Evolutionary conservation across 345 rosid genomes (phyloP), one percentile per base, ranked within the genome.

Genomic region (Durio zibethinus): DNA sequence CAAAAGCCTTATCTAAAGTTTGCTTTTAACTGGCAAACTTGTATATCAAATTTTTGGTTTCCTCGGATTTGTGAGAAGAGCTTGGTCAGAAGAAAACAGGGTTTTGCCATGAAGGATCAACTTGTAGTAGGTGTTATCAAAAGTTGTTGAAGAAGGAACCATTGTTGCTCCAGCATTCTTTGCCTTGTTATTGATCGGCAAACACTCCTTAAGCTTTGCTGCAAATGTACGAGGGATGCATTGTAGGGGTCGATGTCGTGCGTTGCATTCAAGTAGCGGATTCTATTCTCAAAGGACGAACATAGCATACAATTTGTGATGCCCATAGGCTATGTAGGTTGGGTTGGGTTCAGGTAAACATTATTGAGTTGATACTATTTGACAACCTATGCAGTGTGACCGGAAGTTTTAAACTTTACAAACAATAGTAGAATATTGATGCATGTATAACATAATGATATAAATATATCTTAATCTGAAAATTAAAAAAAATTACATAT

Each of bases 51-150:
- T 27, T 25, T 66, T 76, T 78, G 6, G 88, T 80, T 62, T 69
- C n/a, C n/a, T 76, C 4, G 86, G 78, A 75, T 31, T 77, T 21
- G 76, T 70, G 66, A 87, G 85, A 47, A 87, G 84, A 57, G 88
- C 82, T 80, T 87, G 81, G 75, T 87, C 86, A 23, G 90, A 82
- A 42, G 82, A 71, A 74, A 87, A 87, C 63, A 87, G 64, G 80
- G 79, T 38, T 72, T 77, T 87, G 14, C 78, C 60, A 67, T 85
- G 85, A 43, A 87, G 83, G 65, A 87, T 57, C 78, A 85, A 76
- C 82, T 82, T 85, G 84, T 76, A 87, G 71, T 87, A 82, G n/a
- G 83, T 80, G 83, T 87, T 85, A 62, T 87, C 90, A 62, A 87
- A 87, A 16, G 80, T 76, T 69, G 82, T 80, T 14, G 88, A 70